These are phyloP conservation scores for Pythium folliculosum DNA, from an alignment of 352 stramenopile species.

Conservation along the genomic window DNA sequence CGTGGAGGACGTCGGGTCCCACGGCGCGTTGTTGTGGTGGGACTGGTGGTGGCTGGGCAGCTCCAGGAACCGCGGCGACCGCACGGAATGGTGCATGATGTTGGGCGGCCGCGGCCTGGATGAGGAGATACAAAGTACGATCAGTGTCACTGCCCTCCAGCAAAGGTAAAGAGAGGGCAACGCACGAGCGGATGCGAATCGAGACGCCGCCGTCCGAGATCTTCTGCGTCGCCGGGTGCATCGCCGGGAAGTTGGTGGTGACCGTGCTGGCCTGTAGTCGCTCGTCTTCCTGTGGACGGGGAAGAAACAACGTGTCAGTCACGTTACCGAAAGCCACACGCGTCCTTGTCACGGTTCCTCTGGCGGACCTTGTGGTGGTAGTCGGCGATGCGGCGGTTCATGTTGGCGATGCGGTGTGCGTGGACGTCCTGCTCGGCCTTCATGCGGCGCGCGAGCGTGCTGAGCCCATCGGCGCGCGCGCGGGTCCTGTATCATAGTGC, in stretches of 20 bases:
- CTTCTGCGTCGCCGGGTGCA: constrained; percentile 75
- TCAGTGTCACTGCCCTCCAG: not conserved
- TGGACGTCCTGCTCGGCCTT: constrained; percentile 58
- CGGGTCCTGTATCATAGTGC: too few species aligned
- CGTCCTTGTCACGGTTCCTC: too few species aligned
- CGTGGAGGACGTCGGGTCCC: constrained; percentile 23
- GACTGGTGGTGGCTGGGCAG: constrained; percentile 11
- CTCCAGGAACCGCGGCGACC: constrained; percentile 27
- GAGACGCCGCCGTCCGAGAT: constrained; percentile 49
- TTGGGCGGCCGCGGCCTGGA: constrained; percentile 60
- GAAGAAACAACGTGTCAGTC: not conserved
- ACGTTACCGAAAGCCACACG: constrained; percentile 1
- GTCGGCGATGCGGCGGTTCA: constrained; percentile 82
- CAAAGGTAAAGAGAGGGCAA: not conserved
- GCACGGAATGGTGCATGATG: constrained; percentile 45
- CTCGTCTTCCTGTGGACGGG: constrained; percentile 48
- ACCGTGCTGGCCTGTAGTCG: constrained; percentile 62
- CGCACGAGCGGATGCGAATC: constrained; percentile 76
- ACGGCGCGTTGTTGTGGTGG: constrained; percentile 6
- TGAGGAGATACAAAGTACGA: not conserved
- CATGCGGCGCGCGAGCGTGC: constrained; percentile 59
- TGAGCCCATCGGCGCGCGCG: constrained; percentile 50
- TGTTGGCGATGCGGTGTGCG: constrained; percentile 67
- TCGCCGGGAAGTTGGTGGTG: constrained; percentile 77
- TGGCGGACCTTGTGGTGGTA: constrained; percentile 62